A percentile compares a stretch with the other conserved stretches of the same genome.
Evolutionary conservation across 2,329 filamentous ascomycete species (phyloP).

Genomic region (Pseudofabraea citricarpa): DNA sequence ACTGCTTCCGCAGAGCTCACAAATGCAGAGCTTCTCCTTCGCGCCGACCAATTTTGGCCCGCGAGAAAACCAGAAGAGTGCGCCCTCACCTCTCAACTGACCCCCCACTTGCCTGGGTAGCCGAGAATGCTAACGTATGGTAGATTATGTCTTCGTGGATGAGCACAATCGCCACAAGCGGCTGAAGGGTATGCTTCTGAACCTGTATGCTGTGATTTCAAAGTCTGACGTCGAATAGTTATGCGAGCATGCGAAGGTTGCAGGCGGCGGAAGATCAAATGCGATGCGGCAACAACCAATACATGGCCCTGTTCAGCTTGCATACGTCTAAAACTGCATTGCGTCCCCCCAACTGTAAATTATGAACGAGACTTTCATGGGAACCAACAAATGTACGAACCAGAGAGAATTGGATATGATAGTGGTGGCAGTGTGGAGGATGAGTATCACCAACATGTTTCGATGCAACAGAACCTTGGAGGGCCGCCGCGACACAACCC

Average conservation of each 20-base stretch:
- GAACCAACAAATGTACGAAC: slow-evolving; percentile 39
- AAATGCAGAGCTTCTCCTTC: slow-evolving; percentile 74
- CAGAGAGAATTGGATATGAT: slow-evolving; percentile 39
- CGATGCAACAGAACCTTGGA: slow-evolving; percentile 39
- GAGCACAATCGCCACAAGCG: slow-evolving; percentile 98
- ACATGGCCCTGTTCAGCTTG: slow-evolving; percentile 97
- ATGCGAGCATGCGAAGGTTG: slow-evolving; percentile 98
- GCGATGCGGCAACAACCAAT: slow-evolving; percentile 94
- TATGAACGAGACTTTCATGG: slow-evolving; percentile 26
- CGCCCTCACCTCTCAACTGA: slow-evolving; percentile 32
- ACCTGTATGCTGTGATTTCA: neutral
- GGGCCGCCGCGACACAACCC: slow-evolving; percentile 31
- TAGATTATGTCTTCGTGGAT: slow-evolving; percentile 98
- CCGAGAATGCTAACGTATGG: slow-evolving; percentile 25
- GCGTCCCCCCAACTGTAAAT: slow-evolving; percentile 64
- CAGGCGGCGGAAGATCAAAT: slow-evolving; percentile 93
- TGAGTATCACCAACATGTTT: slow-evolving; percentile 48
- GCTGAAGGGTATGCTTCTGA: slow-evolving; percentile 68
- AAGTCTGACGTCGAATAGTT: slow-evolving; percentile 48
- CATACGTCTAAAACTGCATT: slow-evolving; percentile 85
- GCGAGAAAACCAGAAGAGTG: slow-evolving; percentile 81
- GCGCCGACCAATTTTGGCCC: slow-evolving; percentile 59
- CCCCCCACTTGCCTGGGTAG: neutral
- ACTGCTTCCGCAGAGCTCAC: slow-evolving; percentile 61
- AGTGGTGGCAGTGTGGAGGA: slow-evolving; percentile 39